phyloP scores from a whole-genome alignment of 2,329 filamentous ascomycete species.

The Calonectria hongkongensis region DNA sequence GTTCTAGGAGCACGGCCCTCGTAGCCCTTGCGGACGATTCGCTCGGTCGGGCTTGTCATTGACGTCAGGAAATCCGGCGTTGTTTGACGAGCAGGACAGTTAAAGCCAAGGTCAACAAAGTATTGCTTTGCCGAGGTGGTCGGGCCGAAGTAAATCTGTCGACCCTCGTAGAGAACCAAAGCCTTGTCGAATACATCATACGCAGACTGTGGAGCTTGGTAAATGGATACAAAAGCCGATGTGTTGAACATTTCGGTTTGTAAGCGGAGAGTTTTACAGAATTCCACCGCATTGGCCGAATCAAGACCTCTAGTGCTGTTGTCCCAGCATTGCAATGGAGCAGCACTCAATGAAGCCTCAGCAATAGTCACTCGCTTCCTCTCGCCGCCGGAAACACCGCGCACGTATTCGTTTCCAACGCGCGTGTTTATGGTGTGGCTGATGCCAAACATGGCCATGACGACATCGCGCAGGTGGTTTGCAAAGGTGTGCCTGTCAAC shows the following conservation, averaged over 20 bases:
- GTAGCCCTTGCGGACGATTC: constrained; percentile 56
- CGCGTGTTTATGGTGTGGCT: constrained; percentile 80
- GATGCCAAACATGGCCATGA: constrained; percentile 83
- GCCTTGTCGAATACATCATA: constrained; percentile 79
- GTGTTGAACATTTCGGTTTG: constrained; percentile 75
- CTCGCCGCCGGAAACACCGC: constrained; percentile 73
- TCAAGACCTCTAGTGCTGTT: constrained; percentile 80
- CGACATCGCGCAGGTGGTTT: constrained; percentile 78
- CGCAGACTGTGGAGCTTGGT: constrained; percentile 72
- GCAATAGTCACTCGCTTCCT: constrained; percentile 64
- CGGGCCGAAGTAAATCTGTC: constrained; percentile 72
- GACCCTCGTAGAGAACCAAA: constrained; percentile 79
- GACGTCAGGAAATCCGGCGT: constrained; percentile 82
- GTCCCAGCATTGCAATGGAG: constrained; percentile 80
- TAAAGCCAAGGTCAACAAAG: constrained; percentile 70
- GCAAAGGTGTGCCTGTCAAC: constrained; percentile 71
- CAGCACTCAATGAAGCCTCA: constrained; percentile 57
- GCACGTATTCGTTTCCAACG: constrained; percentile 82
- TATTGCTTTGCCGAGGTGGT: constrained; percentile 51
- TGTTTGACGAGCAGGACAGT: constrained; percentile 72
- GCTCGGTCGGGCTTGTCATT: constrained; percentile 64
- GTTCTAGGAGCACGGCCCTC: constrained; percentile 59
- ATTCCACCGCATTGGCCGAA: constrained; percentile 79
- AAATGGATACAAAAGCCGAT: constrained; percentile 77
- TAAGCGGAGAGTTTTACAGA: constrained; percentile 76